phyloP scores from a whole-genome alignment of 2,329 filamentous ascomycete species.

The Pezicula rhizophila region DNA sequence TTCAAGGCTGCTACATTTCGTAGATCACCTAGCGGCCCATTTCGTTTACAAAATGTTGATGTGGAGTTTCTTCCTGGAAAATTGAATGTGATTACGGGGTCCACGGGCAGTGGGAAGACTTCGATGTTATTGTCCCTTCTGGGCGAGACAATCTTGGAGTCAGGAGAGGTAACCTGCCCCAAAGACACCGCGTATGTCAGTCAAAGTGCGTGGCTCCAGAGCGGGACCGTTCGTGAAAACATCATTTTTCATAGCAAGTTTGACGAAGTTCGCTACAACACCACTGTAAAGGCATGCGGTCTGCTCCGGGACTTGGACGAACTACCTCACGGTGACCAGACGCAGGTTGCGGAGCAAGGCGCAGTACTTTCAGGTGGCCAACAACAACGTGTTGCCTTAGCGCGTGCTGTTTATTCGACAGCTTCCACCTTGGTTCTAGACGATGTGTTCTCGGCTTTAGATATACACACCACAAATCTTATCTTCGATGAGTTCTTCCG shows the following conservation, averaged over 20 bases:
- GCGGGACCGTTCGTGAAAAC: conserved; percentile 31
- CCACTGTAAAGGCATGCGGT: conserved; percentile 15
- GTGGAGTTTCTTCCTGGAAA: neutral
- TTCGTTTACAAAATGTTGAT: neutral
- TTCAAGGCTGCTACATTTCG: neutral
- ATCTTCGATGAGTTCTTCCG: conserved; percentile 6
- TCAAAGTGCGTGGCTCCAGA: conserved; percentile 37
- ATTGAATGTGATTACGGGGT: conserved; percentile 13
- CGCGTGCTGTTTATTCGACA: conserved; percentile 14
- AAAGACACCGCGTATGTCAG: conserved; percentile 31
- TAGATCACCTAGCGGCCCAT: neutral
- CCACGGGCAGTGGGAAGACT: conserved; percentile 27
- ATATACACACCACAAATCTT: conserved; percentile 10
- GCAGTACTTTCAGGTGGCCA: conserved; percentile 5
- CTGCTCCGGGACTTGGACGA: conserved; percentile 14
- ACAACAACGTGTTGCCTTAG: conserved; percentile 32
- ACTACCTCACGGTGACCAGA: conserved; percentile 12
- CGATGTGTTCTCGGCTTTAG: conserved; percentile 17
- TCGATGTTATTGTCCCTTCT: conserved; percentile 28
- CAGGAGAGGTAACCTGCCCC: conserved; percentile 18
- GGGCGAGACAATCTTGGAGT: conserved; percentile 23
- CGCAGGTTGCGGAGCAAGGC: conserved; percentile 12
- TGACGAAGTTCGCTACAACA: conserved; percentile 20
- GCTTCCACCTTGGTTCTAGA: conserved; percentile 10
- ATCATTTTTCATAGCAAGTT: conserved; percentile 26